A percentile compares a stretch with the other conserved stretches of the same genome.
Conservation (phyloP, 2,329 filamentous ascomycete species). For the Teratosphaeriaceae sp. region DNA sequence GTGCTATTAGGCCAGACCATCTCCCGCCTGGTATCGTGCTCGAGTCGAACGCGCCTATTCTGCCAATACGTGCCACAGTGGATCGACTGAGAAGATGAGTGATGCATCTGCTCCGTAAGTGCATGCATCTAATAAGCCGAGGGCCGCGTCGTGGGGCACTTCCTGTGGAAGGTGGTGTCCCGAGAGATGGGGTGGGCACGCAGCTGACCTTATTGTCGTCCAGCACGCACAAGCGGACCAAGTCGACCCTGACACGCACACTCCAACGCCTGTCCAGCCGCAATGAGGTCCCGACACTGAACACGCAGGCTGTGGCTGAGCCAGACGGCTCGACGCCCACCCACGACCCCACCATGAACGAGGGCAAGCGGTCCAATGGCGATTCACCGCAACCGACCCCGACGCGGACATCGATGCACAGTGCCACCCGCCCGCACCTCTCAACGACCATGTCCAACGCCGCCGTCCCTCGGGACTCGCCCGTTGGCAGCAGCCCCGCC, state of each 20-base stretch:
- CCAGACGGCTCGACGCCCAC: not conserved
- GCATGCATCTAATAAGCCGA: too few relatives aligned
- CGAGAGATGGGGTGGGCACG: not conserved
- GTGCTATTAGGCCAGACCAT: too few relatives aligned
- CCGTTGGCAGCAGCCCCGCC: slow-evolving; percentile 13
- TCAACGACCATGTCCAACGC: slow-evolving; percentile 31
- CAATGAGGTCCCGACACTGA: slow-evolving; percentile 32
- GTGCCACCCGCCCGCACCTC: slow-evolving; percentile 26
- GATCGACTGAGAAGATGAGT: too few relatives aligned
- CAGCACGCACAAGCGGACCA: slow-evolving; percentile 38
- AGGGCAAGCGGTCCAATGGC: slow-evolving; percentile 15
- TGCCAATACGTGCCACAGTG: too few relatives aligned
- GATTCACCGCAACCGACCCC: slow-evolving; percentile 12
- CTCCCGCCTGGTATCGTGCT: too few relatives aligned
- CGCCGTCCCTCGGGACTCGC: slow-evolving; percentile 5
- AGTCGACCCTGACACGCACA: slow-evolving; percentile 48
- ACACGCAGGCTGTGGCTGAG: slow-evolving; percentile 8
- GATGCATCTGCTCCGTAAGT: too few relatives aligned
- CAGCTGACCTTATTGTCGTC: too few relatives aligned
- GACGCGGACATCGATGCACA: slow-evolving; percentile 19
- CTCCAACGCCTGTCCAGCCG: slow-evolving; percentile 47
- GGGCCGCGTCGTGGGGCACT: too few relatives aligned
- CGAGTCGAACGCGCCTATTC: too few relatives aligned
- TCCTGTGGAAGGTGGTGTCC: too few relatives aligned
- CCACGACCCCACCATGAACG: slow-evolving; percentile 1